Conservation (phyloP, 495 filamentous ascomycete genomes). For the Penicillium verhagenii region DNA sequence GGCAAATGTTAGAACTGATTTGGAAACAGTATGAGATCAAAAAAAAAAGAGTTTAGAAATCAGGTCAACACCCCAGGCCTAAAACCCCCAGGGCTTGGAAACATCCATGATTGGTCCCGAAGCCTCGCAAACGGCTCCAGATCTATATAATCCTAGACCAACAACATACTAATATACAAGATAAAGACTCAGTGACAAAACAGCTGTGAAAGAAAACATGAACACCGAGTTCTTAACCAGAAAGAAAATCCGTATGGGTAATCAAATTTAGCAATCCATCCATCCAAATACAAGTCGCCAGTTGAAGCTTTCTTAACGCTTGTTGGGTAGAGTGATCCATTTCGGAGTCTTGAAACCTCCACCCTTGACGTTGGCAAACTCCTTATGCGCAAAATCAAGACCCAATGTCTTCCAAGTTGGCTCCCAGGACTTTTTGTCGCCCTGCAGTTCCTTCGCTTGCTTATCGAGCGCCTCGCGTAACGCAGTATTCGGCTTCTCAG, state of each 20-base stretch:
- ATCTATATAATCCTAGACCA: background rate
- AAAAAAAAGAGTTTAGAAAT: no score
- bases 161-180: slow-evolving; percentile 7
- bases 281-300: background rate
- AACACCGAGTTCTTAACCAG: slow-evolving; percentile 2
- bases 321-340: background rate
- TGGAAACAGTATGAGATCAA: no score
- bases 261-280: background rate
- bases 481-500: slow-evolving; percentile 29
- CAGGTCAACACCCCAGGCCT: no score
- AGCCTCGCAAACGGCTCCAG: background rate
- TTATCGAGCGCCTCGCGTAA: slow-evolving; percentile 36
- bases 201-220: slow-evolving; percentile 3
- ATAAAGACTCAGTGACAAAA: background rate
- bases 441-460: slow-evolving; percentile 59
- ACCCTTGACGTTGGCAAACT: slow-evolving; percentile 1
- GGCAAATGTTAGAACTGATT: no score
- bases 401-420: slow-evolving; percentile 50
- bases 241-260: background rate
- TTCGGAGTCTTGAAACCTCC: background rate
- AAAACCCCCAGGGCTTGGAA: background rate
- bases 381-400: slow-evolving; percentile 23
- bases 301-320: background rate
- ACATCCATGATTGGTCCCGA: background rate
- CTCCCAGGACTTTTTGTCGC: slow-evolving; percentile 37